Evolutionary conservation across 2,329 filamentous ascomycete genomes (phyloP).

Genomic region (Gliomastix tumulicola): DNA sequence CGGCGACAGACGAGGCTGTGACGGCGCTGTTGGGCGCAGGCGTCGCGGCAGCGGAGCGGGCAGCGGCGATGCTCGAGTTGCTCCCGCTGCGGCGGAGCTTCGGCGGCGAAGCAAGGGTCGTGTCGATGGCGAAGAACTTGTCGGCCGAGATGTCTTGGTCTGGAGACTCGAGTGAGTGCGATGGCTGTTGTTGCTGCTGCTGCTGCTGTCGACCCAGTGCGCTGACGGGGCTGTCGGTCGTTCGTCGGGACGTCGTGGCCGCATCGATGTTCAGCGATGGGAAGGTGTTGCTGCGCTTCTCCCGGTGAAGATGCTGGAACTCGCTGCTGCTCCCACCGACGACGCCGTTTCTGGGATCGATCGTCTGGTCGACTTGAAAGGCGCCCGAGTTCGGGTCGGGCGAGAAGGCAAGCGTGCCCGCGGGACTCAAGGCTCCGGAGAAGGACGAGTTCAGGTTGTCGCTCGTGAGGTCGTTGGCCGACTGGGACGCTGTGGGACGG

Average conservation of each 20-base stretch:
- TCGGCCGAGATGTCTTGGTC: constrained; percentile 35
- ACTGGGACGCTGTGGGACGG: constrained; percentile 24
- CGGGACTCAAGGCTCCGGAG: constrained; percentile 67
- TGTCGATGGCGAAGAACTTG: constrained; percentile 38
- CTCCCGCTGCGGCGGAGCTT: constrained; percentile 23
- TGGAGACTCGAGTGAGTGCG: constrained; percentile 46
- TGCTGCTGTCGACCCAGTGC: too few species aligned
- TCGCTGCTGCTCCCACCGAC: too few species aligned
- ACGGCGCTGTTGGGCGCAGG: constrained; percentile 4
- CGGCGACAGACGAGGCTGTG: constrained; percentile 12
- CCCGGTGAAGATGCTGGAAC: constrained; percentile 39
- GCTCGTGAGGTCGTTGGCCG: constrained; percentile 21
- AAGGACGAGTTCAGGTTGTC: constrained; percentile 45
- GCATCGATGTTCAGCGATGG: constrained; percentile 62
- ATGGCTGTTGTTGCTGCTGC: constrained; percentile 37
- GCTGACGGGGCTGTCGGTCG: too few species aligned
- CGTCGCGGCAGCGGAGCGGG: not conserved
- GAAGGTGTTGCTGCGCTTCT: constrained; percentile 72
- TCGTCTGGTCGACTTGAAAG: constrained; percentile 36
- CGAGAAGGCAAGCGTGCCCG: constrained; percentile 67
- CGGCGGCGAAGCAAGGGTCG: constrained; percentile 30
- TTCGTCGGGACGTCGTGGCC: constrained; percentile 42
- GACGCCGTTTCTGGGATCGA: too few species aligned
- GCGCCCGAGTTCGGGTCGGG: constrained; percentile 64
- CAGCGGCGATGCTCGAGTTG: constrained; percentile 23